These are phyloP conservation scores for Rhododendron henanense DNA, from an alignment of 148 eudicot genomes.

Conservation along the genomic window DNA sequence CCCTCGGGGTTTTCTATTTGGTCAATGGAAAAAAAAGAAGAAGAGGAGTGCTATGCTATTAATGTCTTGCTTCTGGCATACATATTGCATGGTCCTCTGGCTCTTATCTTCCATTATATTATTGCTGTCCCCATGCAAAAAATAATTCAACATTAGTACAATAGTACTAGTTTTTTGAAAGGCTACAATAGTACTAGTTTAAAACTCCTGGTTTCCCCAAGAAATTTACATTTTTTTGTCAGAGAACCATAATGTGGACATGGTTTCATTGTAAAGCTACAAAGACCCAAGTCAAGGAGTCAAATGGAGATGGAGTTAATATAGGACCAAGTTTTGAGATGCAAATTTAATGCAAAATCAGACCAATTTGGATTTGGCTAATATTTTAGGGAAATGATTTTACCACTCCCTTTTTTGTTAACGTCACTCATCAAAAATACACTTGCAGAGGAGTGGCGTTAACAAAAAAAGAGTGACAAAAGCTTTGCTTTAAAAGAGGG, in stretches of 20 bases:
- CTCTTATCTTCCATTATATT: not conserved
- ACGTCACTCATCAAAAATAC: too few species aligned
- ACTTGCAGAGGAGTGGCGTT: too few species aligned
- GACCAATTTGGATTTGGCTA: not conserved
- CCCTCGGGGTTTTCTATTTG: not conserved
- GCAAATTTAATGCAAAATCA: not conserved
- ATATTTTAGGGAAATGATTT: not conserved
- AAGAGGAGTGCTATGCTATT: not conserved
- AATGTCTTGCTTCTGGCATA: not conserved
- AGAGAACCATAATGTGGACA: not conserved
- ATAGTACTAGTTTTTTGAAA: not conserved
- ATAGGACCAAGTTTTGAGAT: not conserved
- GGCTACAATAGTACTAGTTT: not conserved
- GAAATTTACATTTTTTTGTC: not conserved
- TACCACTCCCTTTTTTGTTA: too few species aligned
- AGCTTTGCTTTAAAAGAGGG: not conserved
- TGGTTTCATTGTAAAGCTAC: not conserved
- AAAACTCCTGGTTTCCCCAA: not conserved
- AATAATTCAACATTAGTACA: not conserved
- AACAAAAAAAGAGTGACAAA: too few species aligned
- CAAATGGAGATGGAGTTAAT: not conserved
- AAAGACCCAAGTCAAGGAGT: conserved; percentile 3
- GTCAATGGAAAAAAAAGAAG: not conserved
- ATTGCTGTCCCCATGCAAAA: not conserved
- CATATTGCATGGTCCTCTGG: not conserved